Base-by-base conservation (phyloP, 495 filamentous ascomycete genomes). In the Penicillium turbatum region DNA sequence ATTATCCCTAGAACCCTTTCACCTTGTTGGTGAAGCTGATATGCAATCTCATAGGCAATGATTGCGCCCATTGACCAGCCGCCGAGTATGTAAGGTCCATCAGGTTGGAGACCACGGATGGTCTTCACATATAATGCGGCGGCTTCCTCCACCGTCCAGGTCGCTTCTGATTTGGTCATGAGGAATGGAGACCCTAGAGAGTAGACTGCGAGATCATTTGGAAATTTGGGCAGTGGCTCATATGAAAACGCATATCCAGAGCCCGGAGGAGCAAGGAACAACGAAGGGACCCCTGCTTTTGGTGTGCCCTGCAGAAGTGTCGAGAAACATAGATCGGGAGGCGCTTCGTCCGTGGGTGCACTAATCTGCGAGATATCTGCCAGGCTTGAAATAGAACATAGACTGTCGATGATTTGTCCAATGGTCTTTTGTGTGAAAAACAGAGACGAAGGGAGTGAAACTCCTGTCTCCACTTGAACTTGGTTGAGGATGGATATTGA, bases 11-110 rank as follows among this genome's bases (percentile, higher is more conserved):
- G 36, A 38, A 58, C 35, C 19, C 24, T 13, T 29, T 58, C 35
- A n/a, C 55, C 55, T 40, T 48, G 43, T 38, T 50, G 34, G 12
- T 41, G 44, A 6, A 58, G 50, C 29, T 54, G 55, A 29, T 42
- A 48, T 38, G 55, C 55, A 3, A 43, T 42, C 39, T 58, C 55
- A 38, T 58, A 58, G 35, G 50, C 50, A n/a, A 38, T 44, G 24
- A 43, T 43, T 44, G 50, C 40, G 13, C 55, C 55, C 55, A 58
- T 58, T 24, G 55, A 58, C 55, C 55, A 58, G 13, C 55, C 55
- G 38, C 55, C 30, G 11, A 58, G 55, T 0, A 58, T 48, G 34
- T 58, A 58, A 19, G 55, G 55, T 4, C 55, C 55, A 2, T 49
- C 8, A n/a, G 55, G 32, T 19, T 58, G 32, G 44, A 58, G 42